Evolutionary conservation across 805 yeast genomes (phyloP).

Genomic region (Hanseniaspora pseudoguilliermondii): DNA sequence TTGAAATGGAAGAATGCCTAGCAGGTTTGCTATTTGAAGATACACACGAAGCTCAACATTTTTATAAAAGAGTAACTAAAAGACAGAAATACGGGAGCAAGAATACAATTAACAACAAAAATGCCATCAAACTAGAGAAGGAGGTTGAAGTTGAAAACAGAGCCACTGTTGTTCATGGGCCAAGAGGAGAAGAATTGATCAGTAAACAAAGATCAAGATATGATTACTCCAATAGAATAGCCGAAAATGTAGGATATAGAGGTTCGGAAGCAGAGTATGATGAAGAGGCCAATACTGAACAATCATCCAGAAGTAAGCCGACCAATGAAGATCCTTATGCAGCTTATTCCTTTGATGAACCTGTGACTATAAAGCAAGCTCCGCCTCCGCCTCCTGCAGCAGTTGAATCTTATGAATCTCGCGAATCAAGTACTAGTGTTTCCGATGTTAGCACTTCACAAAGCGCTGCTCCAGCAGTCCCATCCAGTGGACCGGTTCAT

Average conservation of each 20-base stretch:
- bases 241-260: slow-evolving; percentile 15
- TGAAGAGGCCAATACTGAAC: slow-evolving; percentile 13
- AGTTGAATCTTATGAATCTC: slow-evolving; percentile 15
- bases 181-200: slow-evolving; percentile 27
- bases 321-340: slow-evolving; percentile 5
- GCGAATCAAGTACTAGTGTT: background rate
- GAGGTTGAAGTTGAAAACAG: slow-evolving; percentile 43
- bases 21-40: slow-evolving; percentile 86
- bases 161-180: slow-evolving; percentile 63
- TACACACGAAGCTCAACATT: slow-evolving; percentile 73
- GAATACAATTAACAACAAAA: slow-evolving; percentile 72
- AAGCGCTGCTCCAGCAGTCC: slow-evolving; percentile 13
- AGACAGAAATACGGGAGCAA: slow-evolving; percentile 78
- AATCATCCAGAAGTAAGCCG: slow-evolving; percentile 2
- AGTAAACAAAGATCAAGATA: slow-evolving; percentile 25
- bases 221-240: slow-evolving; percentile 15
- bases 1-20: slow-evolving; percentile 81
- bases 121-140: slow-evolving; percentile 70
- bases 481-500: slow-evolving; percentile 11
- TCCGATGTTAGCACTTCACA: background rate
- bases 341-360: slow-evolving; percentile 1
- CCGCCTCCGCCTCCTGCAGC: slow-evolving; percentile 10
- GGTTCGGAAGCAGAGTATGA: slow-evolving; percentile 8
- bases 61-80: slow-evolving; percentile 59
- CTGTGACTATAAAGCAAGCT: slow-evolving; percentile 1